Conservation (phyloP, 768 basidiomycete genomes). For the Podaxis sp. region DNA sequence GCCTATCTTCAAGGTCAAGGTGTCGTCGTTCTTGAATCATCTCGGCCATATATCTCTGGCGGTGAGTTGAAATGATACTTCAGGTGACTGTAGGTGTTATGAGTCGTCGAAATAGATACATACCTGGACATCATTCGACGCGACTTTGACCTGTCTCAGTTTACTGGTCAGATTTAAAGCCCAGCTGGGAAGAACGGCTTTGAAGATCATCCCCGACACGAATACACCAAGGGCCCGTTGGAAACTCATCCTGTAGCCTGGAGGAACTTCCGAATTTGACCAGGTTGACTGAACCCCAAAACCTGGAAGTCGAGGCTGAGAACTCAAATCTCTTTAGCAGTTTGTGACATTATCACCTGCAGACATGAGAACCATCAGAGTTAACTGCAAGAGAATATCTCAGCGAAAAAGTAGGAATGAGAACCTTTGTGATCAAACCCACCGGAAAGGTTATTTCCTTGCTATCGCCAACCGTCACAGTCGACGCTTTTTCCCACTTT, state of each 20-base stretch:
- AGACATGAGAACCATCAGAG: constrained; percentile 52
- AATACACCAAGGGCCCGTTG: constrained; percentile 45
- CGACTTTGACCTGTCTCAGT: constrained; percentile 29
- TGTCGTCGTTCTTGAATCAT: constrained; percentile 46
- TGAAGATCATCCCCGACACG: constrained; percentile 34
- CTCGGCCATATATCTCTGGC: constrained; percentile 42
- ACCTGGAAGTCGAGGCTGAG: constrained; percentile 25
- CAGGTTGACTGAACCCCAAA: constrained; percentile 52
- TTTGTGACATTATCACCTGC: constrained; percentile 34
- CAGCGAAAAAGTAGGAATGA: neutral
- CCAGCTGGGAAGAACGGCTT: constrained; percentile 38
- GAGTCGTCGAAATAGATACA: neutral
- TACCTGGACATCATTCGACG: constrained; percentile 44
- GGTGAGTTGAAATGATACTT: neutral
- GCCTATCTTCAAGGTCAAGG: constrained; percentile 34
- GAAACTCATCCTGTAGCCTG: constrained; percentile 46
- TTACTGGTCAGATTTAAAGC: constrained; percentile 32
- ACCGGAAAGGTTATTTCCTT: constrained; percentile 56
- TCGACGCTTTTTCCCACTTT: constrained; percentile 39
- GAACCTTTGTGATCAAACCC: constrained; percentile 13
- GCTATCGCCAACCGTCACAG: constrained; percentile 36
- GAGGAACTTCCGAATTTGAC: constrained; percentile 36
- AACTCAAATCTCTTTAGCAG: neutral
- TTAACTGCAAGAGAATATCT: constrained; percentile 33
- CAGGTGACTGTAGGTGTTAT: neutral